Percentiles rank a stretch among this genome's conserved stretches.
Evolutionary conservation across 768 basidiomycete genomes (phyloP).

Genomic region (Tylopilus vinaceipallidus): DNA sequence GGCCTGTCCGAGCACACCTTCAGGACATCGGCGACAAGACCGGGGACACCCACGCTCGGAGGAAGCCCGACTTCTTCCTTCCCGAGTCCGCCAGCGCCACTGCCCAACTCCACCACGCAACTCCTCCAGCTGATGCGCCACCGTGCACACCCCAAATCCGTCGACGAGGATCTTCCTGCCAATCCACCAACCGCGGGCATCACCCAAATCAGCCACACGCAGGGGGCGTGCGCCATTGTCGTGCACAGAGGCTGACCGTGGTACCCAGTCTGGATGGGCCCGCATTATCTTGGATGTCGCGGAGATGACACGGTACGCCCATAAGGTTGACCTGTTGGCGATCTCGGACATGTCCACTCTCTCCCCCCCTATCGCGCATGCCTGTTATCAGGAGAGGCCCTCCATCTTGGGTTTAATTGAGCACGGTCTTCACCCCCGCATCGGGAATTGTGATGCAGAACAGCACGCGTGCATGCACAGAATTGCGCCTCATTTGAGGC

Average conservation of each 20-base stretch:
- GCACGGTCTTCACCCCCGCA: neutral
- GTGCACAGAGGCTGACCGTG: too few relatives aligned
- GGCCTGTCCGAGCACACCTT: neutral
- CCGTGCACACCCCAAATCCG: too few relatives aligned
- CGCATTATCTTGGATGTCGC: too few relatives aligned
- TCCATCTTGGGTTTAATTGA: neutral
- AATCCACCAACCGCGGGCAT: neutral
- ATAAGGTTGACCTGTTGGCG: neutral
- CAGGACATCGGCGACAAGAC: too few relatives aligned
- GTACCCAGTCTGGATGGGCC: too few relatives aligned
- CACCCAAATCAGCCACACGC: neutral
- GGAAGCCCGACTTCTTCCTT: too few relatives aligned
- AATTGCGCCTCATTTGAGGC: neutral
- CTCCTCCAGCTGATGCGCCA: too few relatives aligned
- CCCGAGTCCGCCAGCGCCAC: too few relatives aligned
- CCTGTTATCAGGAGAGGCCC: neutral
- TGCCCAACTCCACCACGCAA: too few relatives aligned
- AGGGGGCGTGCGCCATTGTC: slow-evolving; percentile 8
- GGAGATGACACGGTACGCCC: too few relatives aligned
- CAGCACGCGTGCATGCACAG: neutral
- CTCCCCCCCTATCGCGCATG: neutral
- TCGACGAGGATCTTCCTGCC: slow-evolving; percentile 1
- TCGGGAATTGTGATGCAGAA: neutral
- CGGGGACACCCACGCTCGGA: too few relatives aligned
- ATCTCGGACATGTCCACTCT: neutral